Base-by-base conservation (phyloP, 352 stramenopile genomes). In the Discostella stelligera region DNA sequence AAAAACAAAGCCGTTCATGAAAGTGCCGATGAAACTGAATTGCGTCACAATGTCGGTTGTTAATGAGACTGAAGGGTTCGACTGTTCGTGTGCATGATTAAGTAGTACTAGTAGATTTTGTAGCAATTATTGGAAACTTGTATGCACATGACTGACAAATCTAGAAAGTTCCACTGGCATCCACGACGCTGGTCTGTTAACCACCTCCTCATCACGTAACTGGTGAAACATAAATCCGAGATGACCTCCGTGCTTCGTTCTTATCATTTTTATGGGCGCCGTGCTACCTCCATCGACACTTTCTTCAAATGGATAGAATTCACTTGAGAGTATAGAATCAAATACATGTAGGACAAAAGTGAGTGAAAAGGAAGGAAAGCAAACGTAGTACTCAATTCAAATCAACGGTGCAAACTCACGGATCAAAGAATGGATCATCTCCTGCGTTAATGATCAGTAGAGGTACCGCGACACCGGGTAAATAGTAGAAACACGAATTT, bases 381-480 rank as follows among this genome's bases (percentile, higher is more conserved):
- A 23, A 58, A n/a, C 0, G 21, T 30, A 58, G 1, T 11, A 58
- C 3, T 16, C 9, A 30, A 30, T 1, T 58, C 16, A 30, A 30
- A 18, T 11, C 0, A 58, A 30, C 0, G 10, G 48, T n/a, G 76
- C 62, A 56, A 67, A 86, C 5, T 53, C 18, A 58, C 16, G 61
- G 49, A 63, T 88, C 64, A 46, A 92, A 85, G 54, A 92, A 90
- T 67, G 87, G 73, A 84, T 84, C 87, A 66, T 92, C 85, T n/a
- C 56, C 53, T 3, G 87, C 70, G 74, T 90, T 87, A 3, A 90
- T 53, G 23, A 92, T 75, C 3, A 87, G 79, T 6, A 82, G 70
- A n/a, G 87, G 87, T 8, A 91, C 84, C 25, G 65, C 52, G 25
- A 92, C 79, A 7, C 63, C 27, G 27, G 83, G 62, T 13, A 92